These are phyloP conservation scores for Stachybotrys echinatus DNA, from an alignment of 2,329 filamentous ascomycete species.

Conservation along the genomic window DNA sequence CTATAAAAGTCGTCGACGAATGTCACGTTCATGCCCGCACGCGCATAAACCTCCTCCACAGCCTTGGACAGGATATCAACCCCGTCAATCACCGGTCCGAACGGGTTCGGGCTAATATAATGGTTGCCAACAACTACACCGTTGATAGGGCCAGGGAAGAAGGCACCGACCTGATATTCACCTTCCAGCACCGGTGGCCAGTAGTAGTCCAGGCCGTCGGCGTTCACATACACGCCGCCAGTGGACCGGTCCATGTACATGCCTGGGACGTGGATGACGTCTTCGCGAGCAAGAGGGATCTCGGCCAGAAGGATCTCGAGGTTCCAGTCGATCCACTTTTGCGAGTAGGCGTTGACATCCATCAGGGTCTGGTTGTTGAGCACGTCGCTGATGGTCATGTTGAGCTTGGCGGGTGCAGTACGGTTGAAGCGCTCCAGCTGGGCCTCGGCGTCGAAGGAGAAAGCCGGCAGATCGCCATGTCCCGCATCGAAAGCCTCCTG, in stretches of 20 bases:
- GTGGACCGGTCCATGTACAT: slow-evolving; percentile 10
- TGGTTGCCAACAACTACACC: slow-evolving; percentile 12
- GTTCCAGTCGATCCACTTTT: slow-evolving; percentile 10
- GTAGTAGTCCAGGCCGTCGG: background rate
- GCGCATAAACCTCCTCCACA: slow-evolving; percentile 10
- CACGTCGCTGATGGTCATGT: slow-evolving; percentile 8
- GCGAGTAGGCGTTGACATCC: slow-evolving; percentile 4
- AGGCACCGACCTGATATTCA: slow-evolving; percentile 7
- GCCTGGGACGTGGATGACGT: slow-evolving; percentile 16
- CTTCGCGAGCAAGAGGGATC: slow-evolving; percentile 11
- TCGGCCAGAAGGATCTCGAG: slow-evolving; percentile 13
- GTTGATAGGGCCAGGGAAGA: slow-evolving; percentile 15
- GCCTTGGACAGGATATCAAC: slow-evolving; percentile 13
- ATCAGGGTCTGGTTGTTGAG: slow-evolving; percentile 8
- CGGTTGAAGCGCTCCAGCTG: slow-evolving; percentile 1
- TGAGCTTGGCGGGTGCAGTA: slow-evolving; percentile 4
- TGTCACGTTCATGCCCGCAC: slow-evolving; percentile 9
- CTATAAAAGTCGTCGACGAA: slow-evolving; percentile 16
- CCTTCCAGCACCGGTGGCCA: background rate
- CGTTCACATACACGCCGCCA: background rate
- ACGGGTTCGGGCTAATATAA: slow-evolving; percentile 16
- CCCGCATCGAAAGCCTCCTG: slow-evolving; percentile 12
- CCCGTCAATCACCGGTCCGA: slow-evolving; percentile 13
- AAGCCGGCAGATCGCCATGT: slow-evolving; percentile 11
- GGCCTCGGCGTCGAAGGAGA: slow-evolving; percentile 4